These are phyloP conservation scores for Candida corydali DNA, from an alignment of 805 yeast species.

Conservation along the genomic window DNA sequence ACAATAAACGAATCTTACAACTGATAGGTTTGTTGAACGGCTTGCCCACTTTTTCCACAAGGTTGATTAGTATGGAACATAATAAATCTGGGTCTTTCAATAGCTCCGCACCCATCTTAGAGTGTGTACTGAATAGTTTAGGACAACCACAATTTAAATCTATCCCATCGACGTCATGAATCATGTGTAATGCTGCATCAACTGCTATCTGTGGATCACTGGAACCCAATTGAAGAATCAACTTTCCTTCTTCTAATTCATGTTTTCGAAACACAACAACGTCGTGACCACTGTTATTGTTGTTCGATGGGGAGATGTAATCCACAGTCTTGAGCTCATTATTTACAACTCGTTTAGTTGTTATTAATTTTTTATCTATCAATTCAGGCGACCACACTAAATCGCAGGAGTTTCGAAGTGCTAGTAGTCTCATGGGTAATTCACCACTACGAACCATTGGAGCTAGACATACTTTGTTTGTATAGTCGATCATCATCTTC, in stretches of 20 bases:
- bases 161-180: conserved; percentile 84
- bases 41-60: conserved; percentile 77
- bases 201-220: conserved; percentile 82
- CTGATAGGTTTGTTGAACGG: conserved; percentile 79
- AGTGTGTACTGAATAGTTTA: conserved; percentile 87
- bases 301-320: conserved; percentile 32
- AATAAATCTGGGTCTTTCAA: conserved; percentile 76
- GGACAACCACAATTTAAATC: conserved; percentile 98
- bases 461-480: conserved; percentile 80
- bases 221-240: conserved; percentile 91
- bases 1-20: conserved; percentile 82
- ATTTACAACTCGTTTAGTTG: conserved; percentile 64
- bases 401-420: conserved; percentile 85
- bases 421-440: conserved; percentile 78
- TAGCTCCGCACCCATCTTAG: conserved; percentile 98
- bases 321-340: conserved; percentile 56
- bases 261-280: conserved; percentile 69
- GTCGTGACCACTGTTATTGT: conserved; percentile 16
- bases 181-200: conserved; percentile 76
- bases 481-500: conserved; percentile 54
- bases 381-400: conserved; percentile 94
- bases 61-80: conserved; percentile 58
- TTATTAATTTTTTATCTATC: conserved; percentile 76
- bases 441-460: conserved; percentile 98
- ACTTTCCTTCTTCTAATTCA: conserved; percentile 47